phyloP scores from a whole-genome alignment of 352 stramenopile genomes.

The Phytophthora sp. region DNA sequence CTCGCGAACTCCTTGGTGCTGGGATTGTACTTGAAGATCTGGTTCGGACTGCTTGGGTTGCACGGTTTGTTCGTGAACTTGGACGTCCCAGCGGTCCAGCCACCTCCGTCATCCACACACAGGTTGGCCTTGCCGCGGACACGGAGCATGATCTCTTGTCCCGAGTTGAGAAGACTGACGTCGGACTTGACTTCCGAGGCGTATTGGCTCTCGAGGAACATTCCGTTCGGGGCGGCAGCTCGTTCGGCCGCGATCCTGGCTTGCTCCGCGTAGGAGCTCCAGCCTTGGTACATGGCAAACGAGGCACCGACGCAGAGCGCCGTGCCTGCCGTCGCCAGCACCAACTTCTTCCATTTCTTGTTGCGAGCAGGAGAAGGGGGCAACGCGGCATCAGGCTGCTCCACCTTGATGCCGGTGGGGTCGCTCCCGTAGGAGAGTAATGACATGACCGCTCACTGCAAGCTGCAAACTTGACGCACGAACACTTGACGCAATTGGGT shows the following conservation, averaged over 20 bases:
- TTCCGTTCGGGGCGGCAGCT: constrained; percentile 9
- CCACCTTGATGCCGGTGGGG: constrained; percentile 10
- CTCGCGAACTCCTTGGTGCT: constrained; percentile 15
- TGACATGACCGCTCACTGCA: constrained; percentile 20
- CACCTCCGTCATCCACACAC: constrained; percentile 43
- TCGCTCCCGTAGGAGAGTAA: constrained; percentile 28
- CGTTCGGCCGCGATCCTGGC: not conserved
- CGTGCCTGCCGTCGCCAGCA: constrained; percentile 11
- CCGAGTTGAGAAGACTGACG: constrained; percentile 5
- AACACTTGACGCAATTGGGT: constrained; percentile 11
- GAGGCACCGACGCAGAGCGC: constrained; percentile 18
- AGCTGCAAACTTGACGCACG: constrained; percentile 1
- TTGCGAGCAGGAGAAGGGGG: not conserved
- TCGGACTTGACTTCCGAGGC: constrained; percentile 10
- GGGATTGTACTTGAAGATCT: constrained; percentile 36
- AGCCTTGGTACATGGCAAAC: constrained; percentile 26
- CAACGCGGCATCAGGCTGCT: not conserved
- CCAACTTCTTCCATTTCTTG: constrained; percentile 21
- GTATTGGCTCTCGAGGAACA: constrained; percentile 29
- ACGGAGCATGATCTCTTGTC: constrained; percentile 32
- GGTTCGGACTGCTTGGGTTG: constrained; percentile 36
- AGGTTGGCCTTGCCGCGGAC: constrained; percentile 32
- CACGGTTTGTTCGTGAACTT: constrained; percentile 33
- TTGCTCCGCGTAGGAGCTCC: constrained; percentile 3
- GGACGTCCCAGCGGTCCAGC: constrained; percentile 4